Evolutionary conservation across 1,284 basidiomycete species (phyloP).

Genomic region (Trichosporon ovoides): DNA sequence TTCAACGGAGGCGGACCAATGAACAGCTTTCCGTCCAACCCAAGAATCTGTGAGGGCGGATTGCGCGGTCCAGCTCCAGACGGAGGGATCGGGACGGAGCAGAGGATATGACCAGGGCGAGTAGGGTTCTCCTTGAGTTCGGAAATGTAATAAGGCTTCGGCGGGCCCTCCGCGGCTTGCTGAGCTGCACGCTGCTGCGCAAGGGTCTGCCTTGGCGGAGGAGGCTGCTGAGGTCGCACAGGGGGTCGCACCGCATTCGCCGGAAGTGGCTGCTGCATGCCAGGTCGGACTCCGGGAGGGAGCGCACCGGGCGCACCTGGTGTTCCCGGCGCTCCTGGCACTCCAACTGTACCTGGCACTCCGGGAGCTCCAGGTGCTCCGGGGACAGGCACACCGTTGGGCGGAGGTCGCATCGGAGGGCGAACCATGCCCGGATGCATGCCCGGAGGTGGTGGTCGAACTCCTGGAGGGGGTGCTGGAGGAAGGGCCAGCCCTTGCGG

Average conservation of each 20-base stretch:
- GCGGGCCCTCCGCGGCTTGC: constrained; percentile 24
- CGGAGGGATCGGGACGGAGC: constrained; percentile 45
- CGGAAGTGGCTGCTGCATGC: constrained; percentile 1
- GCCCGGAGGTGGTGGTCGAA: neutral
- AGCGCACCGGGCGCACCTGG: constrained; percentile 4
- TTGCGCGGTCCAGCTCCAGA: constrained; percentile 46
- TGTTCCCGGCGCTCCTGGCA: constrained; percentile 2
- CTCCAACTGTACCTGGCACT: neutral
- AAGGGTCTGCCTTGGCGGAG: constrained; percentile 1
- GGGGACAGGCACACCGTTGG: neutral
- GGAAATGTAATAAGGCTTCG: constrained; percentile 40
- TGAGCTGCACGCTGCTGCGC: constrained; percentile 8
- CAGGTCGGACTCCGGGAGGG: constrained; percentile 8
- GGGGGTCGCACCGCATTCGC: neutral
- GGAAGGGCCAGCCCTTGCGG: neutral
- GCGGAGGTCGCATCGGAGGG: neutral
- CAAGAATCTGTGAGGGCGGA: constrained; percentile 42
- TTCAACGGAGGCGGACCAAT: constrained; percentile 48
- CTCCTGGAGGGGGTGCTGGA: constrained; percentile 4
- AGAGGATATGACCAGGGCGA: constrained; percentile 43
- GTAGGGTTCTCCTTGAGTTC: constrained; percentile 42
- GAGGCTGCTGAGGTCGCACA: constrained; percentile 6
- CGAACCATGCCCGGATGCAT: neutral
- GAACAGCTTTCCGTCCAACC: constrained; percentile 46
- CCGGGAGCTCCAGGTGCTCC: neutral